Percentiles rank a stretch among this genome's conserved stretches.
These are phyloP conservation scores for Metschnikowia amazonensis DNA, from an alignment of 805 yeast species.

Conservation along the genomic window DNA sequence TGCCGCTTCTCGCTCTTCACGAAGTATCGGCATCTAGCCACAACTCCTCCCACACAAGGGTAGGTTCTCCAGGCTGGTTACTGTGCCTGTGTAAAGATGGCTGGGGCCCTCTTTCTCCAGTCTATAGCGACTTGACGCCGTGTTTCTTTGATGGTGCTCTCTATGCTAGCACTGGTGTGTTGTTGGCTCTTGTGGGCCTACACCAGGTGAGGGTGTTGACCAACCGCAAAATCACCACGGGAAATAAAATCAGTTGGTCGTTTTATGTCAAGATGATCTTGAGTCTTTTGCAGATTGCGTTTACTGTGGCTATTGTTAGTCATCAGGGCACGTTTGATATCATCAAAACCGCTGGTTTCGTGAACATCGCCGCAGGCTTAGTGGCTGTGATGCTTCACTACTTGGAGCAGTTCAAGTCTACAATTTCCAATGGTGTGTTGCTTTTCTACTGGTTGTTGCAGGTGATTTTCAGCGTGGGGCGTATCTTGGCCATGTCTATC, in stretches of 20 bases:
- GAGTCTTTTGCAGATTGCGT: constrained; percentile 35
- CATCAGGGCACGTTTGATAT: constrained; percentile 18
- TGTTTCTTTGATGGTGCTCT: constrained; percentile 56
- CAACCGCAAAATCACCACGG: constrained; percentile 24
- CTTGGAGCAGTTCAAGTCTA: constrained; percentile 65
- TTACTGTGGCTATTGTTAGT: constrained; percentile 25
- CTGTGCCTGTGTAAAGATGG: constrained; percentile 43
- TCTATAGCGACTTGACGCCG: constrained; percentile 53
- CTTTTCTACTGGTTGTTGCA: constrained; percentile 73
- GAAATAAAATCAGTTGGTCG: constrained; percentile 35
- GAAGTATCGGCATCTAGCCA: constrained; percentile 2
- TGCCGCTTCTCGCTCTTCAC: constrained; percentile 10
- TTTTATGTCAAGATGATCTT: constrained; percentile 42
- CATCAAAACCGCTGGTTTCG: constrained; percentile 23
- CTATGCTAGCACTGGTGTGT: constrained; percentile 37
- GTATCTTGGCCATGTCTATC: constrained; percentile 38
- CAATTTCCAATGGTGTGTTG: constrained; percentile 62
- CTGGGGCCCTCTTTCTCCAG: constrained; percentile 37
- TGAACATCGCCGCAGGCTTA: constrained; percentile 40
- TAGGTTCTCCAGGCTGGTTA: constrained; percentile 18
- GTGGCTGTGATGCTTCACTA: constrained; percentile 60
- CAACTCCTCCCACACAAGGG: constrained; percentile 1
- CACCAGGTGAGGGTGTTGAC: constrained; percentile 34
- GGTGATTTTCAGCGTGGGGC: constrained; percentile 44
- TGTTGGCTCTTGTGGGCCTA: constrained; percentile 43